These are phyloP conservation scores for Medicago arabica DNA, from an alignment of 306 rosid genomes.

Conservation along the genomic window DNA sequence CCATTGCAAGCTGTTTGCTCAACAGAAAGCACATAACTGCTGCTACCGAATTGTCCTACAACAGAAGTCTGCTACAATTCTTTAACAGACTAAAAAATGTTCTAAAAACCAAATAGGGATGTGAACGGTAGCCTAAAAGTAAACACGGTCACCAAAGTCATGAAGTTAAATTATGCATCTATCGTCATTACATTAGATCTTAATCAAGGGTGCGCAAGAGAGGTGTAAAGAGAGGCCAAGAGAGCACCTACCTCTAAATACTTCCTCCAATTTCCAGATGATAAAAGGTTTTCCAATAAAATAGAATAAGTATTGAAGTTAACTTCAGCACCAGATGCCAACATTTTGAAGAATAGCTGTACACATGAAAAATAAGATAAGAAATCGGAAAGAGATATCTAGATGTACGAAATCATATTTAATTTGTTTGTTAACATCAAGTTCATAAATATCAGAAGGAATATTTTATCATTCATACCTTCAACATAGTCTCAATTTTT, in stretches of 20 bases:
- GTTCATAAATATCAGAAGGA: constrained; percentile 35
- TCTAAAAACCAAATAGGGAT: background rate
- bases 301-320: constrained; percentile 75
- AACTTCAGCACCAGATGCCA: constrained; percentile 70
- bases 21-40: background rate
- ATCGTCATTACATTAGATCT: constrained; percentile 16
- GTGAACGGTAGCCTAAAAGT: background rate
- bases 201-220: background rate
- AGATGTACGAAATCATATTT: constrained; percentile 38
- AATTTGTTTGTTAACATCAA: constrained; percentile 22
- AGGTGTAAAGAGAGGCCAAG: background rate
- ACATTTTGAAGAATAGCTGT: constrained; percentile 85
- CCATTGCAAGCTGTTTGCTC: background rate
- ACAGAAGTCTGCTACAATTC: background rate
- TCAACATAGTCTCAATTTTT: constrained; percentile 80
- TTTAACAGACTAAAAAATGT: background rate
- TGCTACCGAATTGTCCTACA: background rate
- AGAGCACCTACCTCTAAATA: constrained; percentile 76
- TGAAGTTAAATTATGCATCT: constrained; percentile 22
- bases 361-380: constrained; percentile 31
- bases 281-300: constrained; percentile 84
- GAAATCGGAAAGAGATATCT: constrained; percentile 29
- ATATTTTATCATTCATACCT: constrained; percentile 62
- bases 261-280: constrained; percentile 92
- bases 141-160: constrained; percentile 7